Base-by-base conservation (phyloP, 2,329 filamentous ascomycete genomes). In the Claviceps capensis region DNA sequence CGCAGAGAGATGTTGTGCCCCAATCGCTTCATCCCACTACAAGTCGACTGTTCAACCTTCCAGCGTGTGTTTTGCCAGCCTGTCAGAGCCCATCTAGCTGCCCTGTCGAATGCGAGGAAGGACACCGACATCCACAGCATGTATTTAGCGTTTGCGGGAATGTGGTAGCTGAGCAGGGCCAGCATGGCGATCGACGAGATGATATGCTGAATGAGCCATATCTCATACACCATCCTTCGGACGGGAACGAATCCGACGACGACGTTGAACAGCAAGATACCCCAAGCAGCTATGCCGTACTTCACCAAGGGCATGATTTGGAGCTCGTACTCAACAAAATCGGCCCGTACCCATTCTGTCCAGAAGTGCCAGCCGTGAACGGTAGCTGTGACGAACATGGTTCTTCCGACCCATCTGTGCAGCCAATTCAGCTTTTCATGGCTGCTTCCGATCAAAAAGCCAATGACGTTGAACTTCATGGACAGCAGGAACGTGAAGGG, bases 381-480 rank as follows among this genome's bases (percentile, higher is more conserved):
- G 1, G 82, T 81, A 1, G 78, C 79, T 0, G 81, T 85, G 16
- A 86, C 67, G 38, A 87, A 75, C 68, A 87, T 78, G 52, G 81
- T 83, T 53, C 84, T 75, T 3, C 79, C 81, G 9, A 82, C 78
- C 83, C 84, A 88, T 54, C 84, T 76, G 60, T 88, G 84, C 50
- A 86, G 66, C 83, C 83, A 87, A 62, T 85, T 86, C 53, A 87
- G 69, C 8, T 81, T 74, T 65, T 87, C 83, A 60, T 86, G 80
- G 54, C 81, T 81, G 9, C 76, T 73, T 11, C 83, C 83, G 4
- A 76, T 72, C 23, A 87, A 65, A 50, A 74, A 69, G 1, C 78
- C 81, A n/a, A 86, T 67, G 19, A 79, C 60, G 56, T 72, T 81
- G 55, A 74, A 72, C 61, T 82, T 82, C 56, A 76, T 76, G 26